Base-by-base conservation (phyloP, 352 stramenopile species). In the Globisporangium parvum region DNA sequence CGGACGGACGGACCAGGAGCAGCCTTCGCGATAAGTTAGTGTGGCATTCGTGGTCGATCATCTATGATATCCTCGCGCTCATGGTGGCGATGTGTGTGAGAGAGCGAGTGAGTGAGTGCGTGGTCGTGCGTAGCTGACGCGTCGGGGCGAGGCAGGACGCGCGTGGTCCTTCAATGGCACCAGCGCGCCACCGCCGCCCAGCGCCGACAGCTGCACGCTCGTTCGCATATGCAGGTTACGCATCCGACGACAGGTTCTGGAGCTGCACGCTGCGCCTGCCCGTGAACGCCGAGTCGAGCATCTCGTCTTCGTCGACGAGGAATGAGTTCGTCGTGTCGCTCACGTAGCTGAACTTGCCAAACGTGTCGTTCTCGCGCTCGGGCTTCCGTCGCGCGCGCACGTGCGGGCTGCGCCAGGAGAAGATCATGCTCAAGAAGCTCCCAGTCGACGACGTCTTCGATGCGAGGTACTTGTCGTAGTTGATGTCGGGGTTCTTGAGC, bases 311-410 rank as follows among this genome's bases (percentile, higher is more conserved):
- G 64, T 93, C 84, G 59, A 93, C 84, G 12, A 93, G 67, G 67
- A 93, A 93, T 58, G 84, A 93, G 59, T 90, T 91, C 28, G 81
- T 91, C 55, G 81, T 91, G 66, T 93, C 84, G 62, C 84, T 92
- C 56, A 93, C 82, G 68, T 92, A 93, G 66, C 84, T 93, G 51
- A 93, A 93, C 62, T 91, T 91, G 67, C 81, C 84, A 53, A 93
- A 93, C 41, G 67, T 78, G 64, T 93, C 82, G 59, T 76, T 79
- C 26, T 87, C 67, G 53, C 69, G 72, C 62, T 86, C 67, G 14
- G 66, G 75, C 63, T 80, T 69, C 53, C 75, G 60, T 48, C 75
- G 68, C 45, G 70, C 52, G 42, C 78, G 77, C 40, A 71, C 71
- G 40, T 73, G 73, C 3, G 77, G 67, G 40, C 65, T 89, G 57